These are phyloP conservation scores for Boletus rufocinnamomeus DNA, from an alignment of 768 basidiomycete genomes.

Conservation along the genomic window DNA sequence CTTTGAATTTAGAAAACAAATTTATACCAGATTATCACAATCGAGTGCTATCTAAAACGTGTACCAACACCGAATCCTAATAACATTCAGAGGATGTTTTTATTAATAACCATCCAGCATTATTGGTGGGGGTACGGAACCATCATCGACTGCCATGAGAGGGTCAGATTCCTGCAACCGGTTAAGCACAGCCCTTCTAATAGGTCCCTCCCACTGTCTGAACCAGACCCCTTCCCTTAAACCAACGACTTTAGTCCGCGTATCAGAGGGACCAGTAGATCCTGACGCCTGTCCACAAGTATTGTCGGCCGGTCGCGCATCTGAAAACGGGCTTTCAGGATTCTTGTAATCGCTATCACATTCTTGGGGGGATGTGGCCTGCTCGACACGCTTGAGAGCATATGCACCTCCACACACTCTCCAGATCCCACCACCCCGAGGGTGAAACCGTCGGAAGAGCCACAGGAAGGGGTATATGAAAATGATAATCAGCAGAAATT, in stretches of 20 bases:
- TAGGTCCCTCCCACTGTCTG: slow-evolving; percentile 69
- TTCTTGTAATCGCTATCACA: slow-evolving; percentile 3
- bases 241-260: slow-evolving; percentile 49
- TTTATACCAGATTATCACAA: slow-evolving; percentile 4
- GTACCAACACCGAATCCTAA: not conserved
- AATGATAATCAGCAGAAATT: slow-evolving; percentile 64
- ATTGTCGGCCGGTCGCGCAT: not conserved
- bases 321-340: slow-evolving; percentile 7
- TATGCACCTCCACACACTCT: slow-evolving; percentile 75
- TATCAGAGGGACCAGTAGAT: slow-evolving; percentile 32
- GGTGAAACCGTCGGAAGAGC: slow-evolving; percentile 72
- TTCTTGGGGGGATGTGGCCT: slow-evolving; percentile 18
- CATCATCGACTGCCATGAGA: slow-evolving; percentile 34
- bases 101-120: slow-evolving; percentile 31
- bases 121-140: slow-evolving; percentile 10
- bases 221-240: slow-evolving; percentile 80
- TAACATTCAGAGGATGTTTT: not conserved
- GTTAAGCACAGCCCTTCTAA: slow-evolving; percentile 56
- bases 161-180: slow-evolving; percentile 41
- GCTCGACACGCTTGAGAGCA: slow-evolving; percentile 53
- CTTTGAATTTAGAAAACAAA: slow-evolving; percentile 4
- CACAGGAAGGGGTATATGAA: slow-evolving; percentile 81
- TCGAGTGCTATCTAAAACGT: not conserved
- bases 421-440: slow-evolving; percentile 73
- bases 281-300: slow-evolving; percentile 19